Base-by-base conservation (phyloP, 2,329 filamentous ascomycete species). In the Xylariales sp. region DNA sequence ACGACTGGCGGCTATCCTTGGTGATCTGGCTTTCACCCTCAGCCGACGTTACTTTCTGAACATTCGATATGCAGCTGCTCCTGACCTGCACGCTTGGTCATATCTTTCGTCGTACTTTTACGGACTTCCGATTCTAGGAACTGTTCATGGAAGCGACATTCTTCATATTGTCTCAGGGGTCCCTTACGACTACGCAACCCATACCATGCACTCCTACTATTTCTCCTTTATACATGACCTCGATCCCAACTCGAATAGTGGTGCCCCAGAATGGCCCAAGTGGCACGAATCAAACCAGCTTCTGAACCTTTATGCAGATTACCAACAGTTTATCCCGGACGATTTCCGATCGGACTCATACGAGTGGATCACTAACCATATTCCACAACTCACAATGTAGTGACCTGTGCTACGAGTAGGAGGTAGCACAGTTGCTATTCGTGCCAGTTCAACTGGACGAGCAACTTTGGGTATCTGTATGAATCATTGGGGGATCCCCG, bases 81-180 rank as follows among this genome's bases (percentile, higher is more conserved):
- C 80, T 0, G 49, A 60, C 21, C 76, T 88, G 0, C 78, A 79
- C 0, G 64, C 69, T 2, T 93, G 85, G 84, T 87, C 82, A 0
- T 93, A 89, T 61, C 71, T 93, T 1, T 64, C 81, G 0, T 81
- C 78, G 0, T 90, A 89, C 61, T 60, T 83, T 63, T 78, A 83
- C 53, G 81, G 81, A 6, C 82, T 78, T 0, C 81, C 86, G 0
- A 60, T 90, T 31, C 59, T 91, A 0, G 87, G 87, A n/a, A 90
- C 85, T 0, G 85, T 88, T 60, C 87, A 93, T 56, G 82, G 62
- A 13, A 78, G 72, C 1, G 86, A 90, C 47, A 49, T 89, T 2
- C 48, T 87, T 4, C 76, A 84, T 53, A 72, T 85, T 0, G 87
- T 87, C 46, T 81, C 76, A 41, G 82, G 82, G 1, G 57, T 83